These are phyloP conservation scores for Pseudozyma sp. DNA, from an alignment of 1,284 basidiomycete genomes.

Conservation along the genomic window DNA sequence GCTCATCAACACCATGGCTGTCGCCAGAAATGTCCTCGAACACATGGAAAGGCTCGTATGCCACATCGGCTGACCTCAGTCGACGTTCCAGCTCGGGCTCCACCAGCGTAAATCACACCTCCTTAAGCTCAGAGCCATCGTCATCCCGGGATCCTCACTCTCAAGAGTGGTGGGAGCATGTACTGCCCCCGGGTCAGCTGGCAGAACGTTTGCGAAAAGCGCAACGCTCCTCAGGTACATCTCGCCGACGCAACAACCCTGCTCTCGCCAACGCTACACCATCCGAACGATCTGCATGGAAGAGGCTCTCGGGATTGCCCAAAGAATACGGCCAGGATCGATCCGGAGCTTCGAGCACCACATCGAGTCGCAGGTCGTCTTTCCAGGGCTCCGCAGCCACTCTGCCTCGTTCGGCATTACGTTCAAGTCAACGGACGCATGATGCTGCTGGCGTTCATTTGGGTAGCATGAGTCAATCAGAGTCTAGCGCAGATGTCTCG, in stretches of 20 bases:
- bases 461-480: constrained; percentile 14
- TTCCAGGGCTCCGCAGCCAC: constrained; percentile 22
- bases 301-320: constrained; percentile 37
- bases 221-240: constrained; percentile 43
- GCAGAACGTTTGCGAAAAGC: constrained; percentile 56
- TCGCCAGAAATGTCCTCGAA: constrained; percentile 26
- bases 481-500: constrained; percentile 44
- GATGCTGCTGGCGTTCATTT: constrained; percentile 1
- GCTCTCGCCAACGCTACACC: constrained; percentile 47
- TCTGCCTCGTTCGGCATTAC: constrained; percentile 30
- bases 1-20: constrained; percentile 35
- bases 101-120: constrained; percentile 4
- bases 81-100: constrained; percentile 21
- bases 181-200: constrained; percentile 59
- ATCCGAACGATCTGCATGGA: constrained; percentile 44
- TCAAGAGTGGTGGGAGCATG: constrained; percentile 60
- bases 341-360: constrained; percentile 28
- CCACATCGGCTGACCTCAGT: constrained; percentile 29
- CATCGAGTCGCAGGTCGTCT: constrained; percentile 33
- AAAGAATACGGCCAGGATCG: constrained; percentile 12
- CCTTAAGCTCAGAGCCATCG: constrained; percentile 5
- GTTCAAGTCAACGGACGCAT: constrained; percentile 9
- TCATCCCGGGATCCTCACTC: constrained; percentile 22
- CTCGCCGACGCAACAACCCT: constrained; percentile 39
- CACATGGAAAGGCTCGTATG: constrained; percentile 22